phyloP scores from a whole-genome alignment of 1,284 basidiomycete genomes.

The Sparassis latifolia region DNA sequence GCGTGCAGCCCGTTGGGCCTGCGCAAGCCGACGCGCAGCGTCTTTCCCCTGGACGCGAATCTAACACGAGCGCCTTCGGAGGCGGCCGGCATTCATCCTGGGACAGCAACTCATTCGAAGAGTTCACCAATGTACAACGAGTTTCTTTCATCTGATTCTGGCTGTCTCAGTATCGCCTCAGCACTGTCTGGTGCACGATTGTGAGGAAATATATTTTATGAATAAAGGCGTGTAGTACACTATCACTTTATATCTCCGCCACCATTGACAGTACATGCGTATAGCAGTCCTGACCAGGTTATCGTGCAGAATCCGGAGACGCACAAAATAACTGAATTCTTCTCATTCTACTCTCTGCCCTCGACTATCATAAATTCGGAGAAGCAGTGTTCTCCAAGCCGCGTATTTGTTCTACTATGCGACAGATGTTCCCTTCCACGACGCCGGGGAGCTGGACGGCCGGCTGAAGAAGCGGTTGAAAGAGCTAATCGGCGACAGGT shows the following conservation, averaged over 20 bases:
- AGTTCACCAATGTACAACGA: too few relatives aligned
- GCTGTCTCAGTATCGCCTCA: too few relatives aligned
- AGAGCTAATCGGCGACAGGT: constrained; percentile 69
- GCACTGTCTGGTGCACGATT: too few relatives aligned
- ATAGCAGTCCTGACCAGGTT: too few relatives aligned
- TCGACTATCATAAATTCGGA: constrained; percentile 77
- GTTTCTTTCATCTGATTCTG: too few relatives aligned
- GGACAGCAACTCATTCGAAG: too few relatives aligned
- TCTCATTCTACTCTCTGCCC: constrained; percentile 96
- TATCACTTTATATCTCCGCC: too few relatives aligned
- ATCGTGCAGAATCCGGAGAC: constrained; percentile 66
- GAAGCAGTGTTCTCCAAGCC: constrained; percentile 66
- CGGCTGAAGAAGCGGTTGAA: constrained; percentile 68
- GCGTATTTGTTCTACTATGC: constrained; percentile 95
- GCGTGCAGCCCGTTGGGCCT: constrained; percentile 59
- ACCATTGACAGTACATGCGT: too few relatives aligned
- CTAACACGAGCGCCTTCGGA: too few relatives aligned
- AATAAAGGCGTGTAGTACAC: too few relatives aligned
- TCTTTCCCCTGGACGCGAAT: constrained; percentile 15
- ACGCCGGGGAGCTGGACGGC: constrained; percentile 51
- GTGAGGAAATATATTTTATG: too few relatives aligned
- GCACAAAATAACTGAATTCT: constrained; percentile 87
- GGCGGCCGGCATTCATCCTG: too few relatives aligned
- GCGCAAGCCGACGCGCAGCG: constrained; percentile 58
- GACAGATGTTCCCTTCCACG: constrained; percentile 56